These are phyloP conservation scores for Paramecium sonneborni DNA, from an alignment of 73 alveolate species.

Conservation along the genomic window DNA sequence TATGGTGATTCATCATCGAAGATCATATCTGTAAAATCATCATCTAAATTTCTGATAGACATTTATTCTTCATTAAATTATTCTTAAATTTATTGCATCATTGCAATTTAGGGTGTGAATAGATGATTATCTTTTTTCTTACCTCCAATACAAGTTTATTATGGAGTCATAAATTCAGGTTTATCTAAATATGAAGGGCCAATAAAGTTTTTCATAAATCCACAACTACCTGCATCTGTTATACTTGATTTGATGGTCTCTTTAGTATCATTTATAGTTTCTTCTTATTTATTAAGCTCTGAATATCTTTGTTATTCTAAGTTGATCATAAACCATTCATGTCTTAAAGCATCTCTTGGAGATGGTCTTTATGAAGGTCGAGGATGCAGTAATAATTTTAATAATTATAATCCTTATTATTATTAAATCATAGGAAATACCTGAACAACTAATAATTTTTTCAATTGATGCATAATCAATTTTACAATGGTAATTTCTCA, in stretches of 20 bases:
- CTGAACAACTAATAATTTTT: not conserved
- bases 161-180: not conserved
- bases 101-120: not conserved
- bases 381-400: conserved; percentile 39
- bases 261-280: not conserved
- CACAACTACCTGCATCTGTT: conserved; percentile 14
- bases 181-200: not conserved
- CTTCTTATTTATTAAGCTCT: not conserved
- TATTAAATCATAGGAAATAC: not conserved
- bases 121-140: not conserved
- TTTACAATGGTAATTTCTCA: conserved; percentile 61
- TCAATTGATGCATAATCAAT: conserved; percentile 53
- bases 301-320: not conserved
- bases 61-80: not conserved
- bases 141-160: not conserved
- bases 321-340: conserved; percentile 52
- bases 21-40: not conserved
- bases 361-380: conserved; percentile 49
- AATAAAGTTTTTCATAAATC: not conserved
- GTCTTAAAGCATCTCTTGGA: conserved; percentile 64
- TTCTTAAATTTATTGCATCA: not conserved
- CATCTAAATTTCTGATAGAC: not conserved
- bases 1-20: conserved; percentile 29
- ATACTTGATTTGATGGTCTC: conserved; percentile 3
- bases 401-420: not conserved